Evolutionary conservation across 129 eudicot genomes (phyloP).

Genomic region (Centrapalus pauciflorus): DNA sequence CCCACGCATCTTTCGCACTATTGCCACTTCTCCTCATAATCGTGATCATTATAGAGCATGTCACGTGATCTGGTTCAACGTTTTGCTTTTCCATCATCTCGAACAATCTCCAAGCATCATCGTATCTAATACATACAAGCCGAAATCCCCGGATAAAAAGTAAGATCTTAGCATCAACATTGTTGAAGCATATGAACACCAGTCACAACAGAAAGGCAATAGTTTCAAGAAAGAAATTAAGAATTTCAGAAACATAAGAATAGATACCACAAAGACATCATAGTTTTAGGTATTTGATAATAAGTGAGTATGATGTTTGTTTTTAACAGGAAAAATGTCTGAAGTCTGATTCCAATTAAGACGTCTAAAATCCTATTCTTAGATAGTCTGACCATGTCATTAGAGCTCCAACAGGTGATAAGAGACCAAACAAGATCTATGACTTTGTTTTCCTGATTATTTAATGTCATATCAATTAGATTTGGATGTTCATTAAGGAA

Average conservation of each 20-base stretch:
- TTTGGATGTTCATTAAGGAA: too few species aligned
- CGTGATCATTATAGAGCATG: conserved; percentile 84
- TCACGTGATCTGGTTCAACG: conserved; percentile 70
- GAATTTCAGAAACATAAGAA: neutral
- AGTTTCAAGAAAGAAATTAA: neutral
- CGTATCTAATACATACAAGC: conserved; percentile 47
- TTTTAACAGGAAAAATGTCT: too few species aligned
- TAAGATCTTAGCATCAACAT: neutral
- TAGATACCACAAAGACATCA: neutral
- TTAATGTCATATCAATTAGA: too few species aligned
- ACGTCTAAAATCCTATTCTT: too few species aligned
- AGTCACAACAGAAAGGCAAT: neutral
- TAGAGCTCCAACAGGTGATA: too few species aligned
- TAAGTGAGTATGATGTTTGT: neutral
- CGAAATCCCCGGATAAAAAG: neutral
- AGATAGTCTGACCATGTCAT: too few species aligned
- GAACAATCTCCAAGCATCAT: conserved; percentile 77
- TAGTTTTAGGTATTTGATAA: neutral
- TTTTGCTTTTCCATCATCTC: conserved; percentile 55
- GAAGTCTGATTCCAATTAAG: too few species aligned
- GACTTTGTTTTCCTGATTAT: too few species aligned
- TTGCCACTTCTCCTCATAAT: conserved; percentile 70
- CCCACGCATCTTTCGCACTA: conserved; percentile 89
- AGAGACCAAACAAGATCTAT: too few species aligned
- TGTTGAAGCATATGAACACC: neutral